A percentile compares a stretch with the other conserved stretches of the same genome.
Evolutionary conservation across 176 grass and related monocot genomes (phyloP).

Genomic region (maize (Zea mays)): DNA sequence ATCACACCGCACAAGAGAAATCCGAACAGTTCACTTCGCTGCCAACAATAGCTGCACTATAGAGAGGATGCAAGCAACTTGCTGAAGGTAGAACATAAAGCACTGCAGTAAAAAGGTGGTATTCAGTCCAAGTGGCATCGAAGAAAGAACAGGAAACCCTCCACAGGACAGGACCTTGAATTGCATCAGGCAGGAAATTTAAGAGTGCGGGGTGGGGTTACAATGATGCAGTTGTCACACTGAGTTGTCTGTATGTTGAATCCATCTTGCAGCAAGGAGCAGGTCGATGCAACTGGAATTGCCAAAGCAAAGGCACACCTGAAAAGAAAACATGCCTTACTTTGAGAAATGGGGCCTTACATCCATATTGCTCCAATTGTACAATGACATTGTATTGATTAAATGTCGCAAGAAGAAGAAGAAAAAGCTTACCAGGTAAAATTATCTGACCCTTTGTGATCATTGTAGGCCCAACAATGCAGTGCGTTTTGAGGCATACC

Average conservation of each 20-base stretch:
- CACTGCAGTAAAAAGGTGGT: slow-evolving; percentile 55
- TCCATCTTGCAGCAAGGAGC: slow-evolving; percentile 98
- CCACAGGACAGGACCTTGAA: slow-evolving; percentile 7
- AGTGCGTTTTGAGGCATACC: not conserved
- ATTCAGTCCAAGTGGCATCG: slow-evolving; percentile 16
- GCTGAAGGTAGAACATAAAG: slow-evolving; percentile 94
- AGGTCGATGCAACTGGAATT: slow-evolving; percentile 95
- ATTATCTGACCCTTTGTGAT: not conserved
- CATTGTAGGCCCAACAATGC: not conserved
- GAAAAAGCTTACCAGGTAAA: not conserved
- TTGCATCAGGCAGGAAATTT: slow-evolving; percentile 23
- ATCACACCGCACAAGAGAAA: too few species aligned
- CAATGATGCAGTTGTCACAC: slow-evolving; percentile 99
- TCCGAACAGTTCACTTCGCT: too few species aligned
- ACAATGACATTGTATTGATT: not conserved
- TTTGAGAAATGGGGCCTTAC: not conserved
- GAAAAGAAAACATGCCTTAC: slow-evolving; percentile 29
- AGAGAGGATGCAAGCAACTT: slow-evolving; percentile 97
- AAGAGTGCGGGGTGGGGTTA: slow-evolving; percentile 32
- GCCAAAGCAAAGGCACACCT: slow-evolving; percentile 92
- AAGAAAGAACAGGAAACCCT: slow-evolving; percentile 79
- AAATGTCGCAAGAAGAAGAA: slow-evolving; percentile 3
- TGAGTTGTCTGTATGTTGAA: slow-evolving; percentile 99
- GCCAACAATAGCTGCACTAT: slow-evolving; percentile 84
- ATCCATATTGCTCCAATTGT: not conserved